Evolutionary conservation across 2,329 filamentous ascomycete species (phyloP), one percentile per base, ranked within the genome.

Genomic region (Pseudopithomyces chartarum): DNA sequence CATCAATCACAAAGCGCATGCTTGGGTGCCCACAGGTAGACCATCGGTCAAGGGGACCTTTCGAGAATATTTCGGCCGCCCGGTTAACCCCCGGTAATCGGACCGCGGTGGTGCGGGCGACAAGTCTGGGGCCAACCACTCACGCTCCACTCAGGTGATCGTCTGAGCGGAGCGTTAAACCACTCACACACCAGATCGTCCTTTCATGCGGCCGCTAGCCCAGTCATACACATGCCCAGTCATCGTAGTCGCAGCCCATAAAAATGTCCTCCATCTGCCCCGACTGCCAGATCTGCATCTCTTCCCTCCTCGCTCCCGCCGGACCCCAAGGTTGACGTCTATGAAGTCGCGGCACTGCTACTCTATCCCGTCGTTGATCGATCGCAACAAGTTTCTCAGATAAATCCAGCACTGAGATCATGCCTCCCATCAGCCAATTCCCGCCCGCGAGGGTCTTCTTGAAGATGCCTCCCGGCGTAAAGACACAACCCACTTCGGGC

Each of bases 371-470:
- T 48, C 45, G 20, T 23, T 48, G 32, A 48, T 48, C 45, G 45
- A 48, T 19, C 45, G 45, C 20, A 48, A 48, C 32, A 48, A 48
- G 33, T 38, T 38, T 19, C 45, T 48, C 11, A 48, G 45, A 50
- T 50, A 50, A 40, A 17, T 22, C 12, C 6, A 10, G 19, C 33
- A 20, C 34, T 13, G 12, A 32, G 19, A 57, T 17, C 38, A 73
- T 73, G 69, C 69, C 69, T 65, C 60, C 69, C 53, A 61, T 73
- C 55, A 70, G 67, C 58, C 67, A 71, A 63, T 70, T 73, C 54
- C 69, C 69, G 13, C 68, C 69, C 11, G 69, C 69, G 5, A 64
- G 69, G 19, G 67, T 71, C 59, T 73, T 70, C 52, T 57, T 73
- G 52, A 70, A 73, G 50, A 60, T 19, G 20, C 57, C 49, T 29